Conservation (phyloP, 139 green algal genomes). For the Chlorella sp. region DNA sequence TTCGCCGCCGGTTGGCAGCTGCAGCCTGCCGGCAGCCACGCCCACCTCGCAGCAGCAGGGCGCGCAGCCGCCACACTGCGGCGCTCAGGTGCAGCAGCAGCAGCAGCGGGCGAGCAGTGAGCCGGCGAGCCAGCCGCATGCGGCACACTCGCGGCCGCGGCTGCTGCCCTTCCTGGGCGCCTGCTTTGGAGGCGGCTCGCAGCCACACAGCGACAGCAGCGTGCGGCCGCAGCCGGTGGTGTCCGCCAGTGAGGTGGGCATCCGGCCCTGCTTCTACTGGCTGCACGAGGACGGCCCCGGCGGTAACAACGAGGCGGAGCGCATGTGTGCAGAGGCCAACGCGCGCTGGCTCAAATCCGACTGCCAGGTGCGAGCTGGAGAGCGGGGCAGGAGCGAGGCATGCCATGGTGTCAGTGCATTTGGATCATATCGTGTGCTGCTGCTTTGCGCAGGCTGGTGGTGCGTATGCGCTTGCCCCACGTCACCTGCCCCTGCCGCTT, state of each 20-base stretch:
- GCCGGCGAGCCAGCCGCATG: not conserved
- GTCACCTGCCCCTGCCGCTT: not conserved
- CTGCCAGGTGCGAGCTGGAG: conserved; percentile 31
- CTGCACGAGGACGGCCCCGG: conserved; percentile 4
- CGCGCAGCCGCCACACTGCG: too few species aligned
- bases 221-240: not conserved
- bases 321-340: conserved; percentile 28
- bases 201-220: not conserved
- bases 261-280: conserved; percentile 51
- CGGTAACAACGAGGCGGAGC: conserved; percentile 10
- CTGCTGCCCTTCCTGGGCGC: conserved; percentile 2
- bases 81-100: not conserved
- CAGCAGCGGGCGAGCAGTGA: not conserved
- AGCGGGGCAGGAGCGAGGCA: too few species aligned
- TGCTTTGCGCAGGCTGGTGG: too few species aligned
- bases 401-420: not conserved
- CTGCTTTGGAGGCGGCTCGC: conserved; percentile 10
- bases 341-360: conserved; percentile 41
- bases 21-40: too few species aligned
- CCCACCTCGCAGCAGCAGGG: too few species aligned
- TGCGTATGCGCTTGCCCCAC: too few species aligned
- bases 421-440: too few species aligned
- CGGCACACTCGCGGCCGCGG: not conserved
- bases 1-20: too few species aligned
- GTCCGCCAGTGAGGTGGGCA: conserved; percentile 31